A percentile compares a stretch with the other conserved stretches of the same genome.
phyloP scores from a whole-genome alignment of 164 flowering plant species.

The Sextonia rubra region DNA sequence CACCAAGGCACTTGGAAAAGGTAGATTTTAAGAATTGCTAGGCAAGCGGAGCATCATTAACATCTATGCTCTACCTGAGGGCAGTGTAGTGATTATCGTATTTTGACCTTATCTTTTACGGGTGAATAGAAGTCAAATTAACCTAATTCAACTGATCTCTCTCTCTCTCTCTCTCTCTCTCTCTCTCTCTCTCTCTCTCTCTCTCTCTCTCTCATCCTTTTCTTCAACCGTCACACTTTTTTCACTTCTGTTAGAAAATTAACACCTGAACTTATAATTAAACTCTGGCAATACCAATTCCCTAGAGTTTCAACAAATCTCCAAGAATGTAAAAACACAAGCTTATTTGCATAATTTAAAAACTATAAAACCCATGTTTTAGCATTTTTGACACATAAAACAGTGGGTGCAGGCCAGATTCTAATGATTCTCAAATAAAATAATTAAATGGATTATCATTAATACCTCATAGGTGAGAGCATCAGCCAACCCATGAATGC shows the following conservation, averaged over 20 bases:
- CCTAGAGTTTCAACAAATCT: background rate
- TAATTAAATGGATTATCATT: background rate
- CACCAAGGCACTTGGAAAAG: no score
- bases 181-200: conserved; percentile 8
- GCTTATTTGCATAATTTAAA: background rate
- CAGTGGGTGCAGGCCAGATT: background rate
- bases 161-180: conserved; percentile 5
- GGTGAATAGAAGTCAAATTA: no score
- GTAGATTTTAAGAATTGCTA: no score
- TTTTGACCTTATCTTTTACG: no score
- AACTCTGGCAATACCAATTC: no score
- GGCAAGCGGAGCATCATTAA: no score
- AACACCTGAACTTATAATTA: no score
- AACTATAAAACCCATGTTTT: background rate
- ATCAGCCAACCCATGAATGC: conserved; percentile 90
- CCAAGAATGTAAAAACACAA: background rate
- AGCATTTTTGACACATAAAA: background rate
- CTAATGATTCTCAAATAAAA: background rate
- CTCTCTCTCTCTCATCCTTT: conserved; percentile 1
- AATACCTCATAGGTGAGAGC: conserved; percentile 83
- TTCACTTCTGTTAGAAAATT: no score
- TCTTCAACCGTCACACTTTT: background rate
- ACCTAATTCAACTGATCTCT: background rate
- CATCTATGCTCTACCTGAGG: no score
- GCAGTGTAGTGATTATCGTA: no score